phyloP scores from a whole-genome alignment of 768 basidiomycete genomes.

The Sarcodon sp. region DNA sequence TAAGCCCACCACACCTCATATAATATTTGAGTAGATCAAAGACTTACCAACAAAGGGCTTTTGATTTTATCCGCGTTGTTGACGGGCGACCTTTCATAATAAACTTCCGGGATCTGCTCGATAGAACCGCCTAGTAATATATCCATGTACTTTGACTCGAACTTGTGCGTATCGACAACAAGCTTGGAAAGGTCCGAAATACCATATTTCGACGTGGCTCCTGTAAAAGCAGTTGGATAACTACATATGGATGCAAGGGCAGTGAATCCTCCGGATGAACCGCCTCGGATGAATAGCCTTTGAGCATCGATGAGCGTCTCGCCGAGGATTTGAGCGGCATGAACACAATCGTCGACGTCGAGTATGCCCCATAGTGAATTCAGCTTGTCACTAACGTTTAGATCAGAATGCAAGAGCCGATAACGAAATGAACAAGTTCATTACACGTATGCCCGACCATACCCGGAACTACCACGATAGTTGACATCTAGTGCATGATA shows the following conservation, averaged over 20 bases:
- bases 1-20: neutral
- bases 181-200: conserved; percentile 50
- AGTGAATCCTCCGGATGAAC: conserved; percentile 66
- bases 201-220: conserved; percentile 54
- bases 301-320: conserved; percentile 40
- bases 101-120: conserved; percentile 41
- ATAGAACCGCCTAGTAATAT: conserved; percentile 52
- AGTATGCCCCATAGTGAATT: conserved; percentile 51
- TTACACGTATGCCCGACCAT: conserved; percentile 53
- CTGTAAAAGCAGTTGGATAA: conserved; percentile 39
- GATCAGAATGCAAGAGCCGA: neutral
- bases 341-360: conserved; percentile 56
- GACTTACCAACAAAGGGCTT: conserved; percentile 47
- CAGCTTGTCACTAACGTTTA: conserved; percentile 14
- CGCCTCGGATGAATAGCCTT: conserved; percentile 58
- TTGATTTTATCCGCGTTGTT: conserved; percentile 48
- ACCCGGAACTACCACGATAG: conserved; percentile 65
- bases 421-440: conserved; percentile 3
- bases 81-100: conserved; percentile 48
- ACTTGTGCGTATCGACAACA: conserved; percentile 59
- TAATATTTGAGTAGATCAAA: neutral
- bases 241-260: conserved; percentile 34
- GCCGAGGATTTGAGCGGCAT: conserved; percentile 38
- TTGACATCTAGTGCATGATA: conserved; percentile 54
- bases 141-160: conserved; percentile 44